Base-by-base conservation (phyloP, 495 filamentous ascomycete species). In the Coniosporium apollinis region DNA sequence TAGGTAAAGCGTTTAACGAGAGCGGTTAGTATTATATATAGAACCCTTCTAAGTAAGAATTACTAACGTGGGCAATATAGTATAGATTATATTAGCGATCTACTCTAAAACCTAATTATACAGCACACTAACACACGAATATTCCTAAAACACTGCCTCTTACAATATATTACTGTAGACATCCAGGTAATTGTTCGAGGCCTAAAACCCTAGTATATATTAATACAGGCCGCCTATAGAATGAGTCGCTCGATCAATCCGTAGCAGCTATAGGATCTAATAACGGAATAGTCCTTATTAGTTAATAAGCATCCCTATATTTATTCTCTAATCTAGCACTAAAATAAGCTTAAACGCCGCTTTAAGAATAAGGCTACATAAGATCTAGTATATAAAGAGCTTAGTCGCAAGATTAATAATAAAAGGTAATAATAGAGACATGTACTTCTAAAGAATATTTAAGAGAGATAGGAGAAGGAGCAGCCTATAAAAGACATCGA, bases 171-270 rank as follows among this genome's bases (percentile, higher is more conserved):
- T 16, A 37, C 34, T 5, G 5, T 19, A 25, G 40, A 43, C 19
- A 17, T 21, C 13, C 34, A 37, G 24, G 18, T 26, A 8, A 36
- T n/a, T n/a, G n/a, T n/a, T 33, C 25, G 34, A 5, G 33, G 40
- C 19, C 15, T 32, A 4, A 14, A 38, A 1, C 40, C 40, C 7
- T 19, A 43, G 28, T 33, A 36, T 7, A 22, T 9, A 16, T 9
- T 43, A 11, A 38, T 38, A 13, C 21, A 19, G 14, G 9, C 15
- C n/a, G 34, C 34, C 11, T 38, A 28, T 18, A 16, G 11, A n/a
- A 43, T 38, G 34, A 33, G 11, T 5, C n/a, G 39, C 8, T 42
- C 22, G 5, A 36, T 42, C 25, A 42, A 63, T 39, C 53, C 47
- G 24, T 34, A 40, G 14, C 49, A 44, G n/a, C n/a, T n/a, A n/a